Conservation (phyloP, 805 yeast species). For the Maudiozyma barnettii region DNA sequence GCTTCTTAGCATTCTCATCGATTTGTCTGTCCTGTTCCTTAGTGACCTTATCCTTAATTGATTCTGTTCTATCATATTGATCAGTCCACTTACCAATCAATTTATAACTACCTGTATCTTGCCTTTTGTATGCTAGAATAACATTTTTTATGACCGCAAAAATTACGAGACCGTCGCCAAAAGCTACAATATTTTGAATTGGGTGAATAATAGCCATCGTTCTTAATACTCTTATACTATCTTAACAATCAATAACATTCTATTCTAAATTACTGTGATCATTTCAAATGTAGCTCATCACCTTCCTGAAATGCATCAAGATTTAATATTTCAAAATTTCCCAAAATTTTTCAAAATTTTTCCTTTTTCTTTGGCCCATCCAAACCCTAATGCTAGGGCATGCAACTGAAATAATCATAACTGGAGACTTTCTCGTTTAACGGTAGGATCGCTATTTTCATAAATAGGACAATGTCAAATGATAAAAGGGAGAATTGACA, state of each 20-base stretch:
- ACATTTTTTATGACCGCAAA: constrained; percentile 52
- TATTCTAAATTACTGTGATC: no score
- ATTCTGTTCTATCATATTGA: constrained; percentile 35
- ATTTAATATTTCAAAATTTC: neutral
- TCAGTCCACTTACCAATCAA: constrained; percentile 54
- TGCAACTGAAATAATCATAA: no score
- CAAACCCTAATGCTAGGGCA: no score
- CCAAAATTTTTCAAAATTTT: neutral
- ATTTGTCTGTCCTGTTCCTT: constrained; percentile 30
- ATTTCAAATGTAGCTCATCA: no score
- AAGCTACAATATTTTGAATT: constrained; percentile 47
- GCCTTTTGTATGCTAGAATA: constrained; percentile 41
- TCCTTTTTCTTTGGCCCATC: neutral
- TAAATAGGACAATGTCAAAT: neutral
- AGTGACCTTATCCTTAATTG: constrained; percentile 40
- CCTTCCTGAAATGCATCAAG: no score
- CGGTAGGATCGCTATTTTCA: neutral
- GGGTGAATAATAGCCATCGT: constrained; percentile 51
- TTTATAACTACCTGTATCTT: constrained; percentile 26
- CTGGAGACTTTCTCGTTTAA: no score
- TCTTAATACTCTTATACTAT: neutral
- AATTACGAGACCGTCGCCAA: constrained; percentile 36
- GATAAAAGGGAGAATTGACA: no score
- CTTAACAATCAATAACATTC: neutral
- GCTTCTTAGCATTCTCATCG: constrained; percentile 27